phyloP scores from a whole-genome alignment of 345 rosid species.

The Eutrema yunnanense region DNA sequence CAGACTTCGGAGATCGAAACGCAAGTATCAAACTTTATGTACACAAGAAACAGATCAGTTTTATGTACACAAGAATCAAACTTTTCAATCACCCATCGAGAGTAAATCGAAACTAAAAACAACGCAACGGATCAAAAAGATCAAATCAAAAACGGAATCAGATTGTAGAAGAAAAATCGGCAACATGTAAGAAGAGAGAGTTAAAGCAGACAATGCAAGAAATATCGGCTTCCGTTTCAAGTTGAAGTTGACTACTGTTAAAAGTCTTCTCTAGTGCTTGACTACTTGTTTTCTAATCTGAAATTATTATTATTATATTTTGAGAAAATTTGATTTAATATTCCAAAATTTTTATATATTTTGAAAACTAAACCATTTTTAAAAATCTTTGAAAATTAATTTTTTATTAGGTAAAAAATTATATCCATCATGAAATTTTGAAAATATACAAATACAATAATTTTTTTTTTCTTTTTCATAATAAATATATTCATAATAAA shows the following conservation, averaged over 20 bases:
- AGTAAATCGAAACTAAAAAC: not conserved
- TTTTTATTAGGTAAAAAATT: too few relatives aligned
- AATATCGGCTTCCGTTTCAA: not conserved
- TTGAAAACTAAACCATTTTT: too few relatives aligned
- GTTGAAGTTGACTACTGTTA: not conserved
- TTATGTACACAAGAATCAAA: not conserved
- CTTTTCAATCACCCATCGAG: not conserved
- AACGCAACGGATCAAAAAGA: not conserved
- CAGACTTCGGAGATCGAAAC: not conserved
- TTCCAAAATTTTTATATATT: too few relatives aligned
- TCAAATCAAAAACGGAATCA: not conserved
- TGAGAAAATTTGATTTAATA: too few relatives aligned
- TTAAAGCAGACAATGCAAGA: not conserved
- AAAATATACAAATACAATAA: too few relatives aligned
- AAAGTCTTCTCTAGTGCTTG: not conserved
- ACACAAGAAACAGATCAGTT: not conserved
- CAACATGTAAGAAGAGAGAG: not conserved
- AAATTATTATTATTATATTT: not conserved
- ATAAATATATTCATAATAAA: too few relatives aligned
- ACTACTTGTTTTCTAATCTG: not conserved
- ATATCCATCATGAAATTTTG: too few relatives aligned
- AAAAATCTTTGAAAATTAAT: too few relatives aligned
- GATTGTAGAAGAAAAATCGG: not conserved
- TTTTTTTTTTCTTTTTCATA: too few relatives aligned
- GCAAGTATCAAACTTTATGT: not conserved